Percentiles rank a stretch among this genome's conserved stretches.
phyloP scores from a whole-genome alignment of 495 filamentous ascomycete species.

The Podospora comata region DNA sequence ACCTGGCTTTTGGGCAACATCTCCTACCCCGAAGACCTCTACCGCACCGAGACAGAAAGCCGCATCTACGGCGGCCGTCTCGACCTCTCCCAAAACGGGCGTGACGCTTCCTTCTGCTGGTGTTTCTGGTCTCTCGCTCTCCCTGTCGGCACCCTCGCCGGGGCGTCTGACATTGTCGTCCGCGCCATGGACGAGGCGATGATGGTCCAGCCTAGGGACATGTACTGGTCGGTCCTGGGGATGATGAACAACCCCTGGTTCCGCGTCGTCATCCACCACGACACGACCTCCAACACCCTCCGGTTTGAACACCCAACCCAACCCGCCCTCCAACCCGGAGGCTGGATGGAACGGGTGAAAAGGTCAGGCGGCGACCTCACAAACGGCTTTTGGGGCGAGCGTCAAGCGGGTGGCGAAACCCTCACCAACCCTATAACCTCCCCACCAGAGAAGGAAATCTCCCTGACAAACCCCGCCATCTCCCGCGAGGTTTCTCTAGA shows the following conservation, averaged over 20 bases:
- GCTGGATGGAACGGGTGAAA: conserved; percentile 97
- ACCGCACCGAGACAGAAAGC: conserved; percentile 62
- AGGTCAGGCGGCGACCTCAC: conserved; percentile 75
- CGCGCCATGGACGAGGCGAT: conserved; percentile 91
- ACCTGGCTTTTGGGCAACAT: conserved; percentile 80
- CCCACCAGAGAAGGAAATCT: conserved; percentile 57
- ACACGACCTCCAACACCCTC: conserved; percentile 57
- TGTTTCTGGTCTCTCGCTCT: conserved; percentile 88
- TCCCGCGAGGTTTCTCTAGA: conserved; percentile 62
- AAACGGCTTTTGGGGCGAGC: conserved; percentile 88
- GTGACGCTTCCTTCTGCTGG: conserved; percentile 87
- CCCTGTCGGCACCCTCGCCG: conserved; percentile 56
- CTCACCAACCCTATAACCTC: conserved; percentile 15
- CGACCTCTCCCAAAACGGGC: conserved; percentile 65
- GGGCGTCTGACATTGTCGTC: conserved; percentile 72
- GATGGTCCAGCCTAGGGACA: conserved; percentile 83
- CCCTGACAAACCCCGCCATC: conserved; percentile 74
- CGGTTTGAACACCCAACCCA: conserved; percentile 91
- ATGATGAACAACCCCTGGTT: conserved; percentile 99
- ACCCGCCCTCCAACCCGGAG: conserved; percentile 72
- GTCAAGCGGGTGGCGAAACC: conserved; percentile 55
- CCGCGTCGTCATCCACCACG: conserved; percentile 72
- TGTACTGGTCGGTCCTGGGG: conserved; percentile 95
- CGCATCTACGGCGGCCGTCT: conserved; percentile 72
- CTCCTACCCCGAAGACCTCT: conserved; percentile 83